A percentile compares a stretch with the other conserved stretches of the same genome.
Conservation (phyloP, 805 yeast genomes). For the Ogataea glucozyma region DNA sequence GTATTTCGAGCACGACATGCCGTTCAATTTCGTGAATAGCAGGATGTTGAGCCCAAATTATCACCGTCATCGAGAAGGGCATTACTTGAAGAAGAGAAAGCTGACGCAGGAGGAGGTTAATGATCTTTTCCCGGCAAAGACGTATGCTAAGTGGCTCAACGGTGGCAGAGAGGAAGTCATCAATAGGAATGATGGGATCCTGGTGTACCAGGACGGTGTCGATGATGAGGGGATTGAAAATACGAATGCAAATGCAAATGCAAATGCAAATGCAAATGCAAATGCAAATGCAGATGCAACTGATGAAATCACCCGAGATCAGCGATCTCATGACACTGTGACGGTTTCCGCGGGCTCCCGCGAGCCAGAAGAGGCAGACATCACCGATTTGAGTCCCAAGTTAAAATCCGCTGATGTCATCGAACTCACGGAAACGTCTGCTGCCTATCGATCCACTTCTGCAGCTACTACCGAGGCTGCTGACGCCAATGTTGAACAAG, state of each 20-base stretch:
- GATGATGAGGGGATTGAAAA: no score
- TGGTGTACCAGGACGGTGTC: conserved; percentile 40
- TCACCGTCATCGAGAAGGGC: conserved; percentile 35
- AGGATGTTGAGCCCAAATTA: conserved; percentile 9
- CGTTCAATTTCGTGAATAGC: conserved; percentile 12
- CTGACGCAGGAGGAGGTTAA: conserved; percentile 60
- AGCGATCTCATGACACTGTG: no score
- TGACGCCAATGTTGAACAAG: conserved; percentile 3
- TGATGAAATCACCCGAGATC: no score
- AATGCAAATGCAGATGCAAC: no score
- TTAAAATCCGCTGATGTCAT: conserved; percentile 6
- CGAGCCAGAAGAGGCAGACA: conserved; percentile 20
- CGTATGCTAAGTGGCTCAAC: conserved; percentile 59
- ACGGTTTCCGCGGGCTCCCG: no score
- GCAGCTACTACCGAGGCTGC: conserved; percentile 12
- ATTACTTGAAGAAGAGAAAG: conserved; percentile 46
- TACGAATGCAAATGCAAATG: no score
- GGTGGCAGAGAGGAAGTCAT: conserved; percentile 59
- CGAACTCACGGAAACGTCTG: conserved; percentile 13
- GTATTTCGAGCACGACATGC: conserved; percentile 25
- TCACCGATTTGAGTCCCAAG: conserved; percentile 12
- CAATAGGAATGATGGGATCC: conserved; percentile 40
- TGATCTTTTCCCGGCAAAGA: conserved; percentile 55
- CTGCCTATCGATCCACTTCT: conserved; percentile 1
- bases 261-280: no score